Evolutionary conservation across 352 stramenopile species (phyloP), one percentile per base, ranked within the genome.

Genomic region (Phytopythium delawarense): DNA sequence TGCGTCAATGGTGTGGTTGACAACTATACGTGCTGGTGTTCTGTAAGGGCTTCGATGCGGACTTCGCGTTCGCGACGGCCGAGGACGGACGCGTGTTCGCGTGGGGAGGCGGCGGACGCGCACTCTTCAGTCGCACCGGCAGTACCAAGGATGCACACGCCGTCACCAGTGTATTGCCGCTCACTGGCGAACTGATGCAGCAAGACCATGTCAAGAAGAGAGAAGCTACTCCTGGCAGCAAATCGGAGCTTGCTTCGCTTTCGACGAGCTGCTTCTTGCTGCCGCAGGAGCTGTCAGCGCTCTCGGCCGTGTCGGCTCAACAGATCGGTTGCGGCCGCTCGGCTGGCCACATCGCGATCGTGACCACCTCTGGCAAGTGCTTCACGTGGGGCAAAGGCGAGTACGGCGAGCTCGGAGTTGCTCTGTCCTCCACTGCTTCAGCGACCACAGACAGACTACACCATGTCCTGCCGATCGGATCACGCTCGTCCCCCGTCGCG

Each of bases 81-180:
- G 77, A 87, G 25, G 78, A 91, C 12, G 87, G 80, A 2, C 84
- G 94, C 35, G 76, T 98, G 15, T 97, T 94, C 64, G 70, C 71
- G 13, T 98, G 93, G 92, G 94, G 93, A 20, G 94, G 94, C 8
- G 83, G 79, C 12, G 79, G 81, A 5, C 68, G 54, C 57, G 66
- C 76, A 12, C 56, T 85, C 6, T 75, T 79, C 20, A 70, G 82
- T 46, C 53, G 56, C 37, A 0, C 15, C 7, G 3, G n/a, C 18
- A 37, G 49, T 57, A n/a, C 20, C 11, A 23, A 30, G 30, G 20
- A 55, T 9, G 42, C 18, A 40, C 9, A 15, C 4, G 9, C 25
- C 2, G 9, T 25, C 12, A 0, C 11, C 32, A 44, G 28, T 6
- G 4, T 25, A 11, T 45, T n/a, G 28, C n/a, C 52, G 18, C 32